Percentiles rank a stretch among this genome's conserved stretches.
Evolutionary conservation across 306 rosid species (phyloP).

Genomic region (Ochetophila trinervis): DNA sequence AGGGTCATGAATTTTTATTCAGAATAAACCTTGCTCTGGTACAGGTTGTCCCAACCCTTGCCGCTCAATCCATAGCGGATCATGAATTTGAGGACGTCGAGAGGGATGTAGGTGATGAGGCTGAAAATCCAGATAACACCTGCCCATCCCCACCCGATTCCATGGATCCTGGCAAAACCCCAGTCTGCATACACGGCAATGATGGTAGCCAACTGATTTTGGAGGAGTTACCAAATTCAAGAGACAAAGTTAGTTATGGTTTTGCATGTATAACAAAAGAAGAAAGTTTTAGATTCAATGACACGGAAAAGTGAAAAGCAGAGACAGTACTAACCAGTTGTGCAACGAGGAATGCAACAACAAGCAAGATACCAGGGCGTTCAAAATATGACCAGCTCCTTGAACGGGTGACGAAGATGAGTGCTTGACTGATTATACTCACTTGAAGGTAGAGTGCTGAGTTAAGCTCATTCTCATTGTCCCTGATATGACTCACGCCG

Average conservation of each 20-base stretch:
- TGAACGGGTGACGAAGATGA: conserved; percentile 88
- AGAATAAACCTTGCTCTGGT: conserved; percentile 50
- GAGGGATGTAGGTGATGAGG: conserved; percentile 76
- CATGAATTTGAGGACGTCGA: conserved; percentile 66
- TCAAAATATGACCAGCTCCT: conserved; percentile 81
- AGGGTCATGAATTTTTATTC: background rate
- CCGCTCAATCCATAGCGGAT: conserved; percentile 57
- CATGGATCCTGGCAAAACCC: conserved; percentile 73
- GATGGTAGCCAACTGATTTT: conserved; percentile 61
- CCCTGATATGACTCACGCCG: conserved; percentile 42
- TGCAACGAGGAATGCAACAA: conserved; percentile 65
- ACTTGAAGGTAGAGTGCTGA: conserved; percentile 94
- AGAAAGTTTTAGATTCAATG: background rate
- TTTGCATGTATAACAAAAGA: background rate
- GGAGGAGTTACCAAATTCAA: conserved; percentile 6
- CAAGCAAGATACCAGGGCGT: conserved; percentile 68
- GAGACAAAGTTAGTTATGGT: background rate
- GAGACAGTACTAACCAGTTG: conserved; percentile 55
- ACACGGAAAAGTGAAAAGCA: background rate
- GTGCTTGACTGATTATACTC: conserved; percentile 90
- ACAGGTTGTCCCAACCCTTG: conserved; percentile 67
- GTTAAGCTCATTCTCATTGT: conserved; percentile 42
- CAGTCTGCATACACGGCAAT: conserved; percentile 74
- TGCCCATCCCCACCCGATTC: conserved; percentile 92
- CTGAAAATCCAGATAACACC: conserved; percentile 77